These are phyloP conservation scores for Posidonia oceanica DNA, from an alignment of 116 monocot genomes.

Conservation along the genomic window DNA sequence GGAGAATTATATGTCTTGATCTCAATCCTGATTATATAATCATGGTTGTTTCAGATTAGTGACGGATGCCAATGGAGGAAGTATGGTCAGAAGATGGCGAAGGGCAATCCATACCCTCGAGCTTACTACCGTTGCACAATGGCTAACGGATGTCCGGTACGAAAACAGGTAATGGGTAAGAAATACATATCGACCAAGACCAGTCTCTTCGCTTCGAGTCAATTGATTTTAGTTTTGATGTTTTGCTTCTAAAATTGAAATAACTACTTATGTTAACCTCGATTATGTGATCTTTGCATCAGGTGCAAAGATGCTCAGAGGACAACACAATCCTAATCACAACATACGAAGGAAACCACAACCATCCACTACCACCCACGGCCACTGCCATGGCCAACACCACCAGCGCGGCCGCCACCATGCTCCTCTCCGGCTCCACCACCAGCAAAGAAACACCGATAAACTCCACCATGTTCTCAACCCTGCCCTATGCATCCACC, in stretches of 20 bases:
- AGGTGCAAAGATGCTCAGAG: slow-evolving; percentile 64
- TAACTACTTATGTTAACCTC: too few species aligned
- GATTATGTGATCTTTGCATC: background rate
- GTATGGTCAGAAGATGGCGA: slow-evolving; percentile 65
- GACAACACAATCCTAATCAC: slow-evolving; percentile 45
- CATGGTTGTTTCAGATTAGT: slow-evolving; percentile 19
- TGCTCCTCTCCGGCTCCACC: slow-evolving; percentile 53
- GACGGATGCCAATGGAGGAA: slow-evolving; percentile 73
- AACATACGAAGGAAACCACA: slow-evolving; percentile 70
- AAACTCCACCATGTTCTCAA: slow-evolving; percentile 1
- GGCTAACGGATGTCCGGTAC: slow-evolving; percentile 45
- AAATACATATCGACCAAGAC: background rate
- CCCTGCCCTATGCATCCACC: slow-evolving; percentile 27
- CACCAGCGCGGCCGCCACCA: slow-evolving; percentile 43
- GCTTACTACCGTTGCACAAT: slow-evolving; percentile 62
- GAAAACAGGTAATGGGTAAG: slow-evolving; percentile 35
- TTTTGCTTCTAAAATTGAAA: too few species aligned
- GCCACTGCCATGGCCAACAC: slow-evolving; percentile 48
- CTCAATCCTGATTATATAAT: too few species aligned
- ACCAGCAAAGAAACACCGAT: slow-evolving; percentile 8
- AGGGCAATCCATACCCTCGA: slow-evolving; percentile 54
- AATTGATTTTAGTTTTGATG: too few species aligned
- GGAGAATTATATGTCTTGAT: background rate
- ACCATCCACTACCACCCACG: slow-evolving; percentile 54
- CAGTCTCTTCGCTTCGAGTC: too few species aligned